Evolutionary conservation across 768 basidiomycete species (phyloP).

Genomic region (Mycena pura): DNA sequence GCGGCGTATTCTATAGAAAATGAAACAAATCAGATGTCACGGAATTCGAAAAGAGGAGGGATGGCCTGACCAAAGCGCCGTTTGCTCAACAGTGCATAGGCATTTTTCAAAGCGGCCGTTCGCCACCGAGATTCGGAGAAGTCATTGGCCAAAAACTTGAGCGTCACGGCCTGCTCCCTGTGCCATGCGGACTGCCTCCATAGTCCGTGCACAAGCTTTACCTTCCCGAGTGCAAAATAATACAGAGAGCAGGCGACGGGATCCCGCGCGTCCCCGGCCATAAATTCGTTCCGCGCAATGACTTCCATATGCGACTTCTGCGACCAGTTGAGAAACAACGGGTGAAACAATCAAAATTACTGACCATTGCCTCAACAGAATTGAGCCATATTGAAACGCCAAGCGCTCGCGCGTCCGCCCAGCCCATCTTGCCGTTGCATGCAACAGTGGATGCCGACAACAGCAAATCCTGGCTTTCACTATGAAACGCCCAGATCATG

Average conservation of each 20-base stretch:
- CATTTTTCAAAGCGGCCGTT: slow-evolving; percentile 95
- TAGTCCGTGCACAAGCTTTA: slow-evolving; percentile 89
- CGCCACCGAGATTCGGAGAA: slow-evolving; percentile 86
- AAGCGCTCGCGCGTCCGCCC: slow-evolving; percentile 86
- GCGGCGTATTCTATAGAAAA: slow-evolving; percentile 86
- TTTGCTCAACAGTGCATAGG: slow-evolving; percentile 89
- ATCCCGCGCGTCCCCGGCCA: slow-evolving; percentile 86
- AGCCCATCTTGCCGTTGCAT: slow-evolving; percentile 86
- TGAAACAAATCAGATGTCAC: slow-evolving; percentile 10
- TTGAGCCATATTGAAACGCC: slow-evolving; percentile 91
- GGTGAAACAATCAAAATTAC: slow-evolving; percentile 31
- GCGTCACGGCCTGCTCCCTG: slow-evolving; percentile 85
- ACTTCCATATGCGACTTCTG: slow-evolving; percentile 85
- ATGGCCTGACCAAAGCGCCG: slow-evolving; percentile 81
- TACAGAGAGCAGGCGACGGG: slow-evolving; percentile 89
- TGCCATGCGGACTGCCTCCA: slow-evolving; percentile 98
- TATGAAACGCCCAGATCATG: slow-evolving; percentile 97
- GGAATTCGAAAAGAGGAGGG: not conserved
- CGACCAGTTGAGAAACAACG: not conserved
- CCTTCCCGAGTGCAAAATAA: slow-evolving; percentile 94
- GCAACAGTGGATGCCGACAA: slow-evolving; percentile 71
- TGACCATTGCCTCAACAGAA: slow-evolving; percentile 78
- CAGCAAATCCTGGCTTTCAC: slow-evolving; percentile 89
- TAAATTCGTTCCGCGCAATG: slow-evolving; percentile 92
- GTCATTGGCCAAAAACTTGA: slow-evolving; percentile 92